Conservation (phyloP, 257 asterid species). For the Forsythia viridissima region DNA sequence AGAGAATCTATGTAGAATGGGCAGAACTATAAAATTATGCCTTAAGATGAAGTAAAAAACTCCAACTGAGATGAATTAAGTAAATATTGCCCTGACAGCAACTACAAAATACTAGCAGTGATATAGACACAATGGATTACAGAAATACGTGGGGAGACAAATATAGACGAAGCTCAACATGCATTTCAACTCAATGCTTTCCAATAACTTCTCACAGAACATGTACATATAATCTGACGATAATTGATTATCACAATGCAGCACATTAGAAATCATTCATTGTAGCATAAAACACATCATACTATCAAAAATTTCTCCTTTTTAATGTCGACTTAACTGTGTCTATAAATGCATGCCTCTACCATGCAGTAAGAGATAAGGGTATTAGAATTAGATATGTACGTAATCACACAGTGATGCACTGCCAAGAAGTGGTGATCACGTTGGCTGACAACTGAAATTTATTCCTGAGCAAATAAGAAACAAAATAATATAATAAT, state of each 20-base stretch:
- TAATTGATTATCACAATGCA: not conserved
- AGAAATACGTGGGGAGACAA: not conserved
- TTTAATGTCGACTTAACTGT: too few relatives aligned
- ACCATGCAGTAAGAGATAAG: not conserved
- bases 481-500: not conserved
- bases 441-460: not conserved
- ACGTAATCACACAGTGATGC: not conserved
- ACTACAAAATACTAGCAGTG: not conserved
- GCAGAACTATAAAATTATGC: too few relatives aligned
- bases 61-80: not conserved
- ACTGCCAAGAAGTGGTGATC: not conserved
- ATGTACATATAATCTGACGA: too few relatives aligned
- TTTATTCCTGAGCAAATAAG: not conserved
- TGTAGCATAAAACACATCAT: too few relatives aligned
- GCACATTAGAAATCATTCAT: too few relatives aligned
- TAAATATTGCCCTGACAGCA: not conserved
- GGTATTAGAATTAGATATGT: not conserved
- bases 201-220: not conserved
- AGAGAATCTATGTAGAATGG: too few relatives aligned
- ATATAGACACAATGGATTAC: not conserved
- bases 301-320: too few relatives aligned
- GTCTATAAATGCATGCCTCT: too few relatives aligned
- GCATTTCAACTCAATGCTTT: not conserved
- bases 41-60: not conserved
- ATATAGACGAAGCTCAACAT: not conserved